Conservation (phyloP, 2,329 filamentous ascomycete genomes). For the Tympanopsis confertula region DNA sequence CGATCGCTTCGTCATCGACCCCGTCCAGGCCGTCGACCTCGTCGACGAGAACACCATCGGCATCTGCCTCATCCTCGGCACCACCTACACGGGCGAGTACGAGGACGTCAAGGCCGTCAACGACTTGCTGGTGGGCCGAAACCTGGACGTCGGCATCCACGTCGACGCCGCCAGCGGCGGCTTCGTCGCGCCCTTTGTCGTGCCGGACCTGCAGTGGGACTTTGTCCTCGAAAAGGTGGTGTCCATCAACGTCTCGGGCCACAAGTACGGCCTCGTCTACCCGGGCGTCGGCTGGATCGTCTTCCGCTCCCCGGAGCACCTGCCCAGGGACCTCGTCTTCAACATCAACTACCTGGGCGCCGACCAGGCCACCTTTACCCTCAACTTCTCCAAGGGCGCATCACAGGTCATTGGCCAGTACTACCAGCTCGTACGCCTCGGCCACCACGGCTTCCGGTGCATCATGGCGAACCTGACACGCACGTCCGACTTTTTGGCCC, state of each 20-base stretch:
- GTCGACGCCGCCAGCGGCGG: constrained; percentile 87
- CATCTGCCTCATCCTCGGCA: constrained; percentile 82
- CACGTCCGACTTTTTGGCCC: constrained; percentile 76
- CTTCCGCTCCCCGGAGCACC: constrained; percentile 72
- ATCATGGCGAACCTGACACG: constrained; percentile 93
- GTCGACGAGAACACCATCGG: constrained; percentile 70
- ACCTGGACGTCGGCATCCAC: constrained; percentile 76
- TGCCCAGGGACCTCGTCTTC: constrained; percentile 88
- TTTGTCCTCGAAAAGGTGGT: constrained; percentile 82
- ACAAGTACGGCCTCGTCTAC: constrained; percentile 75
- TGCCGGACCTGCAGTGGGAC: constrained; percentile 78
- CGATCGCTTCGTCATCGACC: constrained; percentile 53
- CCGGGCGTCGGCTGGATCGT: constrained; percentile 90
- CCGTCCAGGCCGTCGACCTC: constrained; percentile 44
- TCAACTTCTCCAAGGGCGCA: constrained; percentile 95
- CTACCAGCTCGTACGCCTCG: constrained; percentile 90
- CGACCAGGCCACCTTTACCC: constrained; percentile 87
- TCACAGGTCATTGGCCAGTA: constrained; percentile 94
- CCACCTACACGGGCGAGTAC: constrained; percentile 91
- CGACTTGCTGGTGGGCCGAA: constrained; percentile 65
- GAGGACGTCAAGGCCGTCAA: constrained; percentile 90
- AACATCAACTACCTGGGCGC: constrained; percentile 98
- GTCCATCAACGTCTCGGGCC: constrained; percentile 87
- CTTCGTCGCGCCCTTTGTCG: constrained; percentile 85
- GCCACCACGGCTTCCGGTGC: constrained; percentile 78